Base-by-base conservation (phyloP, 2,329 filamentous ascomycete genomes). In the Metarhizium humberi region DNA sequence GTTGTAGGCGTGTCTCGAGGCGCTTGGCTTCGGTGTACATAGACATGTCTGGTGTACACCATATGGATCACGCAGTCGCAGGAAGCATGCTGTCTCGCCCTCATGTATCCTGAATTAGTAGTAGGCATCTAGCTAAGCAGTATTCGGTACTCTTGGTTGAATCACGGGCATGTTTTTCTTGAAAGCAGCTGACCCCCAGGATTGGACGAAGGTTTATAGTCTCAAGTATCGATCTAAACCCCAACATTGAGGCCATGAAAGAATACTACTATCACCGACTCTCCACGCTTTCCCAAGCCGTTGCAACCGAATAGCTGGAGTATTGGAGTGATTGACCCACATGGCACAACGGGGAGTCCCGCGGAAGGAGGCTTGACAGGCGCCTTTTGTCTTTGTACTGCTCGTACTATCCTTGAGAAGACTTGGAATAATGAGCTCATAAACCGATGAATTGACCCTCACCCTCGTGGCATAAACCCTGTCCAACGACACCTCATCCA, bases 381-480 rank as follows among this genome's bases (percentile, higher is more conserved):
- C 13, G 6, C 14, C 14, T 13, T 49, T 14, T n/a, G 16, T 52
- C 20, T 32, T 30, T 45, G 25, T 29, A 20, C 42, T 10, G 40
- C 3, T 25, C n/a, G 36, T 51, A 32, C 36, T 38, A 52, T 14
- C 42, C 13, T 32, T 34, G 14, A 10, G 14, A 43, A 14, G 5
- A 3, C 32, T 34, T 18, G 6, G n/a, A 25, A 25, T 5, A 18
- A 20, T 25, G 16, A 45, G 16, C 42, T 45, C 42, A 45, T 38
- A 42, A 38, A 45, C n/a, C 50, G 45, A 43, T 14, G 8, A 16
- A 42, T n/a, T 16, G 50, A 43, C 13, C 50, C 8, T 42, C 50
- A 32, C 20, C 18, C 50, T 52, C 50, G 50, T 52, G 50, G 50
- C 50, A 32, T 45, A 13, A 52, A 42, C 50, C 50, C 45, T 52